Base-by-base conservation (phyloP, 805 yeast genomes). In the Sugiyamaella floridensis region DNA sequence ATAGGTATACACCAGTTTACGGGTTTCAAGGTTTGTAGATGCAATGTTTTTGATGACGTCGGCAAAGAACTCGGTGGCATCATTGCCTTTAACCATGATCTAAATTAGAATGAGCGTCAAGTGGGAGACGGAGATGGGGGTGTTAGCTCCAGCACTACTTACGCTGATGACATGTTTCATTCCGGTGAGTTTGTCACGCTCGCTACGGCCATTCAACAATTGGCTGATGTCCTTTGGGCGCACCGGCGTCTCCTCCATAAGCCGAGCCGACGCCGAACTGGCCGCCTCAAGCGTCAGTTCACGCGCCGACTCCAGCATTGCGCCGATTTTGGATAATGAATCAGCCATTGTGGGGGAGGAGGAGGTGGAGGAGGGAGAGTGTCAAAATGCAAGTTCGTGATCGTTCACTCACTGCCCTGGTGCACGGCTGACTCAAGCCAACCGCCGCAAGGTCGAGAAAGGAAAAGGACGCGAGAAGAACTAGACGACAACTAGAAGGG, bases 11-110 rank as follows among this genome's bases (percentile, higher is more conserved):
- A 89, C 96, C 65, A 92, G 74, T 59, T 84, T 81, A 55, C 87
- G 80, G 28, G 88, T 78, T 56, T 82, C 84, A 40, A 79, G 64
- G 52, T 81, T 79, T 47, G 72, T 68, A 16, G 92, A 82, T 6
- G 88, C 85, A 37, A 90, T 82, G 66, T 89, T 89, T 67, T 90
- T 92, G 52, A 93, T 85, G 4, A 93, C 93, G 62, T 86, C 90
- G 0, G 97, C 89, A 73, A 88, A 92, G 63, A 71, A 78, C 54
- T 69, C 72, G 3, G 72, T 58, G 9, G 76, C 71, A 28, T 77
- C 76, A 50, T 73, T 63, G 12, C 73, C 74, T 29, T 57, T 56
- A 19, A 68, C 66, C 60, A 63, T 63, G 18, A 65, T 58, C 52
- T 55, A 10, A 14, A 14, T 14, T 12, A 40, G n/a, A 15, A 26